Evolutionary conservation across 371 early-diverging fungal species (phyloP).

Genomic region (Nematocida sp.): DNA sequence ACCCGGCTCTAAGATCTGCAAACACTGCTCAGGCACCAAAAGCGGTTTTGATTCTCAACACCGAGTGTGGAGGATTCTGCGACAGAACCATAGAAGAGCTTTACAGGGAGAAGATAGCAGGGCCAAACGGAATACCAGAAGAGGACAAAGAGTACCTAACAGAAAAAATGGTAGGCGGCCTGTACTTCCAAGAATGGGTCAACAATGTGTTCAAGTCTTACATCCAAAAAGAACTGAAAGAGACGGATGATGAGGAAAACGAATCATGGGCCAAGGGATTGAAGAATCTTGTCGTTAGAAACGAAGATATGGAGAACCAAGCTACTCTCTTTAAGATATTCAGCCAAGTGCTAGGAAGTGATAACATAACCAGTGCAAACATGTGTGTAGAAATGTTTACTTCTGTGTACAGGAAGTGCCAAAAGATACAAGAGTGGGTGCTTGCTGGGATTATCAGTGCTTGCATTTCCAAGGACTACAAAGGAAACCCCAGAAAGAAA

Average conservation of each 20-base stretch:
- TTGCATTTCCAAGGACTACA: neutral
- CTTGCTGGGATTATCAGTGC: neutral
- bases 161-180: slow-evolving; percentile 43
- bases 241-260: neutral
- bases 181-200: slow-evolving; percentile 43
- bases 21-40: neutral
- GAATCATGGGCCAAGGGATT: no score
- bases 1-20: neutral
- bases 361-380: neutral
- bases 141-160: neutral
- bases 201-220: neutral
- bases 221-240: neutral
- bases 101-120: neutral
- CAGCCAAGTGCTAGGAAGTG: neutral
- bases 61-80: slow-evolving; percentile 31
- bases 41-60: slow-evolving; percentile 3
- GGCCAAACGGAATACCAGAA: neutral
- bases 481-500: neutral
- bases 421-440: neutral
- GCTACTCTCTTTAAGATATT: neutral
- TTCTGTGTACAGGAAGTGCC: neutral
- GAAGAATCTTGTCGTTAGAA: neutral
- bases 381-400: neutral
- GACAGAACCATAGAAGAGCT: neutral
- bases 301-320: neutral